Evolutionary conservation across 73 alveolate species (phyloP), one percentile per base, ranked within the genome.

Genomic region (Strombidium stylifer): DNA sequence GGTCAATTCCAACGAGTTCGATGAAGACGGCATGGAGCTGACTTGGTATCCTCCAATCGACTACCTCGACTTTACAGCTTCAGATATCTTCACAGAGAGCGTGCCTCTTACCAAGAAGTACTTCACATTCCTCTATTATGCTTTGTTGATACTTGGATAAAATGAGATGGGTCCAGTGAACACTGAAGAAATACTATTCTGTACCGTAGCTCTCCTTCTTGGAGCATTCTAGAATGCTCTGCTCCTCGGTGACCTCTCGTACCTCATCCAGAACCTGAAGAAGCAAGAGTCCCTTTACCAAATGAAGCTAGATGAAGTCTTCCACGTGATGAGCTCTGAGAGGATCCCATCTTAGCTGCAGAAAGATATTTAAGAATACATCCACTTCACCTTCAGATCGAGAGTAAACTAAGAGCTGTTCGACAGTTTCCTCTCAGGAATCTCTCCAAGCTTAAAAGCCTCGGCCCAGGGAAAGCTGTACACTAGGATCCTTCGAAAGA

Each of bases 131-230:
- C 6, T 77, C 26, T 77, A 77, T 48, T 25, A 47, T 24, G 55
- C 89, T 2, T 61, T 77, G 25, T 52, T 77, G 30, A 77, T 77
- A 83, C 35, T 77, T 5, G 77, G 69, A 35, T 76, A 77, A 1
- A 77, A 69, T 37, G 89, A 77, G 36, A 77, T 69, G 35, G 82
- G 78, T 1, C 78, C 78, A 0, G 55, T 71, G 19, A 61, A 60
- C 21, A 57, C 54, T 18, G 34, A 26, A n/a, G 89, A 77, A 48
- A 27, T 64, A 4, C 57, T 52, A 16, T 34, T 77, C 18, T 10
- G 28, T 32, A 65, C 66, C 28, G 60, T 77, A 3, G 36, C 36
- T 16, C 28, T 77, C 54, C 46, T 77, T n/a, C 12, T 49, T 10
- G 80, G 66, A 21, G 65, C 77, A 3, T 55, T 77, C 0, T 48